Conservation (phyloP, 1,139 yeast genomes). For the Yamadazyma atmosphaerica region DNA sequence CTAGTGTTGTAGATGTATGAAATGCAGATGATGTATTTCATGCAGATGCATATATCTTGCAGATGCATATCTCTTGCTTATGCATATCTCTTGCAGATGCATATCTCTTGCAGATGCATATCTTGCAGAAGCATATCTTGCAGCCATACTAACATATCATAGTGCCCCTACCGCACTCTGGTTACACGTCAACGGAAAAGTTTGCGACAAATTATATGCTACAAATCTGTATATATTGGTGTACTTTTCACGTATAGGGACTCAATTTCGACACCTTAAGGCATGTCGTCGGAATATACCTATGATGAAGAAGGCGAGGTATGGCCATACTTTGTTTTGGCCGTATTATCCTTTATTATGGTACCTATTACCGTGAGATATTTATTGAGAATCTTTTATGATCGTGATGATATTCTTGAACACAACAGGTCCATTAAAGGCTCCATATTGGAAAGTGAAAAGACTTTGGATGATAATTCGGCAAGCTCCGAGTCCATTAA, state of each 20-base stretch:
- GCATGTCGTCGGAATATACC: conserved; percentile 48
- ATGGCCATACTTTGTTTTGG: conserved; percentile 92
- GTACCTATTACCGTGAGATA: conserved; percentile 67
- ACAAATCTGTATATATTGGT: background rate
- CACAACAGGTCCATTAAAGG: conserved; percentile 31
- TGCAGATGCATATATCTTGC: no score
- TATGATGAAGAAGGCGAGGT: conserved; percentile 93
- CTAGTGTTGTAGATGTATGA: no score
- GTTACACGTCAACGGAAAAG: conserved; percentile 7
- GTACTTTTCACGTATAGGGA: background rate
- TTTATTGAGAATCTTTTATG: conserved; percentile 24
- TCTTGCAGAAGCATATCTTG: no score
- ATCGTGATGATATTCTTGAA: conserved; percentile 22
- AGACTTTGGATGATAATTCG: conserved; percentile 21
- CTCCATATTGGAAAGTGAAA: conserved; percentile 29
- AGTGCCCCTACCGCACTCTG: background rate
- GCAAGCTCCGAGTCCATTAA: conserved; percentile 44
- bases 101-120: no score
- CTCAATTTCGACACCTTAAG: background rate
- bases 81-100: no score
- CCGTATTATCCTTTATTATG: conserved; percentile 60
- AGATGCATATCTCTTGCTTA: no score
- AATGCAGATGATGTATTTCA: no score
- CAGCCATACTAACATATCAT: no score
- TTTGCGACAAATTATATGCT: no score